phyloP scores from a whole-genome alignment of 2,329 filamentous ascomycete genomes.

The Domatiomyces catenatus region DNA sequence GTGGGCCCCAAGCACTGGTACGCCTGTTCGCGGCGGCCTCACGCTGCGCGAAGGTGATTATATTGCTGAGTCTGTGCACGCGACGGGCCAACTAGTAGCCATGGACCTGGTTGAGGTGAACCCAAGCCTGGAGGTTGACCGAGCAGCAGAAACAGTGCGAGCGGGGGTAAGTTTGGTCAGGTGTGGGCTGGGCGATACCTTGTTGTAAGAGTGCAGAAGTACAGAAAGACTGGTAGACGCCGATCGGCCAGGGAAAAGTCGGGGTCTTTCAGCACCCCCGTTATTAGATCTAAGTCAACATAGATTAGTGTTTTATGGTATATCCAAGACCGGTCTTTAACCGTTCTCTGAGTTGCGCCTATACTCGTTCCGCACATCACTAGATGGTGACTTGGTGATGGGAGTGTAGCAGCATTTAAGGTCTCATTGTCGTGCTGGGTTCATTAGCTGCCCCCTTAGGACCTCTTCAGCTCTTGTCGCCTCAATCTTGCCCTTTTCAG shows the following conservation, averaged over 20 bases:
- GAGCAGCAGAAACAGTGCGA: conserved; percentile 71
- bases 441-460: conserved; percentile 19
- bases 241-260: background rate
- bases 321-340: no score
- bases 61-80: conserved; percentile 76
- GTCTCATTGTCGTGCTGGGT: background rate
- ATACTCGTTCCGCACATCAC: no score
- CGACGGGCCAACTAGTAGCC: conserved; percentile 62
- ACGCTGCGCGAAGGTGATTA: conserved; percentile 93
- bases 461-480: conserved; percentile 42
- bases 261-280: background rate
- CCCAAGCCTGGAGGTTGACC: conserved; percentile 52
- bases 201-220: conserved; percentile 46
- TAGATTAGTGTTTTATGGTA: no score
- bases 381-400: no score
- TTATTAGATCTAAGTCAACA: no score
- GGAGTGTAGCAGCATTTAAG: no score
- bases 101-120: conserved; percentile 77
- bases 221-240: background rate
- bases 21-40: conserved; percentile 80
- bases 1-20: conserved; percentile 92
- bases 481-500: conserved; percentile 46
- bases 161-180: conserved; percentile 83
- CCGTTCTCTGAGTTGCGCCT: no score
- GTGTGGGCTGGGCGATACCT: conserved; percentile 79